Evolutionary conservation across 2,329 filamentous ascomycete genomes (phyloP), one percentile per base, ranked within the genome.

Genomic region (Colletotrichum neosansevieriae): DNA sequence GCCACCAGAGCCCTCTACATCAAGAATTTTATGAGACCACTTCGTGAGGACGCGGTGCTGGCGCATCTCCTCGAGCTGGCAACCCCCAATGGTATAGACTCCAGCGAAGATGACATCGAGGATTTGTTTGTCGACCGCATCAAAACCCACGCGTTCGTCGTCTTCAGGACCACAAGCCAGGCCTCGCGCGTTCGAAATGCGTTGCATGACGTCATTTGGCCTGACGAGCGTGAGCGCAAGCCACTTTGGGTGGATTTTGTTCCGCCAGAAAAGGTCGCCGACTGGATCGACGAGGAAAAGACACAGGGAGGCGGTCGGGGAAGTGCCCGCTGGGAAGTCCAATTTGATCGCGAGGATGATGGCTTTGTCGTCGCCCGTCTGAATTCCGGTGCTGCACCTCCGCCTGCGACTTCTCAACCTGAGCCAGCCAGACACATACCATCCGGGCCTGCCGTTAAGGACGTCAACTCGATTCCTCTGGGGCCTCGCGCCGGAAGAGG

Each of bases 171-270:
- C 51, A 82, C 89, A 10, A 83, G 89, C 3, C 90, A 92, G 3
- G 96, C 96, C 4, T 89, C 91, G 0, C 88, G 93, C 21, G 94
- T 93, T 9, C 91, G 95, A 56, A 86, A 88, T 10, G 86, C 87
- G 2, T 83, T 98, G 2, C 95, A 99, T 79, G 88, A 89, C 66
- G 87, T 86, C 21, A 87, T 94, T 40, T 98, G 94, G 93, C 95
- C 95, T 1, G 89, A 94, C 67, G 95, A 98, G 80, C 89, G 91
- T 67, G 92, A 91, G 72, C 88, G 96, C 36, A 97, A 96, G 77
- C 86, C 90, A 1, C 85, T 98, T 1, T 97, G 91, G 88, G 93
- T 93, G 3, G 96, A 99, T 77, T 98, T 96, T 77, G 86, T 98
- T 19, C 95, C 95, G 0, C 87, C 91, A 17, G 89, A 93, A 29